These are phyloP conservation scores for Asclepias syriaca DNA, from an alignment of 257 asterid genomes.

Conservation along the genomic window DNA sequence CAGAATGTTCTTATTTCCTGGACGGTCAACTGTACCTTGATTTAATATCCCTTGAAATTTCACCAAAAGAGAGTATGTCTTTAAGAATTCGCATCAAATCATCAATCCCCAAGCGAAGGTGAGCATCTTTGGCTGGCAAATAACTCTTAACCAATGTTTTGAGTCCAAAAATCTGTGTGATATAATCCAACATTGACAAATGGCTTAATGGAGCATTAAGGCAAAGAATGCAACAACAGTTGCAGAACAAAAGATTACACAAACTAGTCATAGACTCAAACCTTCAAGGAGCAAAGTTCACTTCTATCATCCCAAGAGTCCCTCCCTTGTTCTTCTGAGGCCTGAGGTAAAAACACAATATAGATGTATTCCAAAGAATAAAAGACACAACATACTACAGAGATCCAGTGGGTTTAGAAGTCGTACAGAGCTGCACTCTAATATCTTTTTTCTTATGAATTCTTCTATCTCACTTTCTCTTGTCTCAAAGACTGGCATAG, in stretches of 20 bases:
- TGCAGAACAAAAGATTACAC: background rate
- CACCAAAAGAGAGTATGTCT: slow-evolving; percentile 73
- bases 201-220: background rate
- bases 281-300: slow-evolving; percentile 89
- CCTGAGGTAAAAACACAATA: slow-evolving; percentile 42
- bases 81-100: slow-evolving; percentile 60
- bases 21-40: slow-evolving; percentile 56
- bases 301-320: slow-evolving; percentile 87
- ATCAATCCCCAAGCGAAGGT: slow-evolving; percentile 86
- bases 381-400: background rate
- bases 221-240: background rate
- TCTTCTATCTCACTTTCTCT: slow-evolving; percentile 82
- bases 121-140: slow-evolving; percentile 93
- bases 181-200: background rate
- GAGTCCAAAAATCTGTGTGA: slow-evolving; percentile 78
- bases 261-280: slow-evolving; percentile 21
- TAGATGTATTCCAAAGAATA: slow-evolving; percentile 6
- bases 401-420: slow-evolving; percentile 12
- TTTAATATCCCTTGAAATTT: slow-evolving; percentile 54
- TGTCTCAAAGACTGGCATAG: slow-evolving; percentile 97
- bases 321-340: slow-evolving; percentile 43
- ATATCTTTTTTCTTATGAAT: slow-evolving; percentile 70
- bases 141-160: slow-evolving; percentile 95
- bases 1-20: slow-evolving; percentile 2
- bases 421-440: slow-evolving; percentile 71